phyloP scores from a whole-genome alignment of 495 filamentous ascomycete genomes.

The Aspergillus asperescens region DNA sequence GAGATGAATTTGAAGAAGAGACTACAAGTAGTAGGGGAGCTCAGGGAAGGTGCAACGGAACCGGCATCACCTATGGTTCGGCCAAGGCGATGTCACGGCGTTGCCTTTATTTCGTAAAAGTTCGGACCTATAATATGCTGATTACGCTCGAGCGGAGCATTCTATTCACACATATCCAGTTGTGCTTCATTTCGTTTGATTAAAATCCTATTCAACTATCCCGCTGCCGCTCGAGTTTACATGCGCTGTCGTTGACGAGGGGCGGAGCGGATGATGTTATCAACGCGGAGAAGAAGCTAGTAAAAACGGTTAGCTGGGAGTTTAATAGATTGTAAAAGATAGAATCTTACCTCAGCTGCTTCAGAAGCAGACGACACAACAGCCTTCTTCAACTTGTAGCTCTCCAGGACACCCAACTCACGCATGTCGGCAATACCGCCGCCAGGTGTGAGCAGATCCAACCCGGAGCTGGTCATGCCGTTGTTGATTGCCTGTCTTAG shows the following conservation, averaged over 20 bases:
- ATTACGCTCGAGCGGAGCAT: slow-evolving; percentile 19
- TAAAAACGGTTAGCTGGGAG: background rate
- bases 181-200: slow-evolving; percentile 2
- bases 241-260: slow-evolving; percentile 70
- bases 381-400: slow-evolving; percentile 96
- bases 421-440: slow-evolving; percentile 96
- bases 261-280: slow-evolving; percentile 80
- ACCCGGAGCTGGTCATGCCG: slow-evolving; percentile 82
- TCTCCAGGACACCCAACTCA: slow-evolving; percentile 94
- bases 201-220: background rate
- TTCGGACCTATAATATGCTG: slow-evolving; percentile 19
- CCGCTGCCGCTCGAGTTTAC: slow-evolving; percentile 36
- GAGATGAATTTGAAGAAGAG: slow-evolving; percentile 4
- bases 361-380: slow-evolving; percentile 93
- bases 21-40: background rate
- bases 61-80: background rate
- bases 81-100: no score
- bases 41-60: background rate
- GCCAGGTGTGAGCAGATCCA: slow-evolving; percentile 84
- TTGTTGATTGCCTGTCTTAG: slow-evolving; percentile 90
- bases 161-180: slow-evolving; percentile 14
- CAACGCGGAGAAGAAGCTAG: slow-evolving; percentile 73
- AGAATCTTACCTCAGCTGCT: slow-evolving; percentile 77
- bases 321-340: background rate
- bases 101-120: slow-evolving; percentile 20